Evolutionary conservation across 2,329 filamentous ascomycete species (phyloP), one percentile per base, ranked within the genome.

Genomic region (Plectosphaerella sp.): DNA sequence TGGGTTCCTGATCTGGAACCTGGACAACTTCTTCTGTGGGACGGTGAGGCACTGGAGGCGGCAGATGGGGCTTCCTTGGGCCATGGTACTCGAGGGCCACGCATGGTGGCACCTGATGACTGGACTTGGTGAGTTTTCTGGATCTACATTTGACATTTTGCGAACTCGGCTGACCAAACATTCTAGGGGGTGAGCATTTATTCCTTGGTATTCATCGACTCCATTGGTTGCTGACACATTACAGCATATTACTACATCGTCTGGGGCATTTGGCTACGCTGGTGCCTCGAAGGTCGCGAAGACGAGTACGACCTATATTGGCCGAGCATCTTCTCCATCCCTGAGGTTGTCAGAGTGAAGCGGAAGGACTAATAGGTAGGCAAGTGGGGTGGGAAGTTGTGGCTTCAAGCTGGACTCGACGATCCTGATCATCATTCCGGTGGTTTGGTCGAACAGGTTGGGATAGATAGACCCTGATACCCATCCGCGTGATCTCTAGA

Each of bases 241-340:
- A 39, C 52, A 65, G 89, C 89, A 15, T 95, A 95, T 67, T 88
- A 87, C 64, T 91, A 93, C 65, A 90, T 95, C 59, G 75, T 84
- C 14, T 95, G 90, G 89, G 87, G 89, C 4, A 84, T 92, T 24
- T 93, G 89, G 86, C 76, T 94, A 16, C 82, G 89, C 41, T 84
- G 87, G 56, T 91, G 88, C 60, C 72, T 94, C 48, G 89, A 91
- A 56, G 82, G 84, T 4, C 78, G 78, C 45, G 87, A 90, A 62
- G 80, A 88, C 42, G 82, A 91, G 62, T 94, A 84, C 63, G 75
- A 79, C 60, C 71, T 94, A 52, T 62, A 79, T 49, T 95, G 90
- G 89, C 81, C 85, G 2, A 80, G 78, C 22, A 76, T 83, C 59
- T 78, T 74, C 7, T 80, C 72, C 2, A 65, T 81, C 35, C 78